Evolutionary conservation across 257 asterid genomes (phyloP).

Genomic region (Lantana camara): DNA sequence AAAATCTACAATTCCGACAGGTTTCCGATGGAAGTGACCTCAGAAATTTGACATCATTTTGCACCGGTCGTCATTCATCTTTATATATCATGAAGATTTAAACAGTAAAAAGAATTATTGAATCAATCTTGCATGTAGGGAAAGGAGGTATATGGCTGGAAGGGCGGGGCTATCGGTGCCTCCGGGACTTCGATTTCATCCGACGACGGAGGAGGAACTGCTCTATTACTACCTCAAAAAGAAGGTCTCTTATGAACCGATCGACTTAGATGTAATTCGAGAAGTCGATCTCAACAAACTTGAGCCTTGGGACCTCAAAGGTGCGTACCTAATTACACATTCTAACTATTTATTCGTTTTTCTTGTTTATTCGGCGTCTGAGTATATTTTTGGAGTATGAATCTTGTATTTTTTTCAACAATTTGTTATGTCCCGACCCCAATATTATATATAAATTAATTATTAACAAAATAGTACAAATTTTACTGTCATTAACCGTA

Average conservation of each 20-base stretch:
- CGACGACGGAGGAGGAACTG: slow-evolving; percentile 84
- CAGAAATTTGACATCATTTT: too few species aligned
- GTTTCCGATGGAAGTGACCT: too few species aligned
- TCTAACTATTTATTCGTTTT: too few species aligned
- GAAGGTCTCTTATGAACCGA: slow-evolving; percentile 80
- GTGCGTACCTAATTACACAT: slow-evolving; percentile 25
- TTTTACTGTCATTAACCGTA: too few species aligned
- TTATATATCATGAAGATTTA: not conserved
- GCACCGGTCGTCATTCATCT: slow-evolving; percentile 9
- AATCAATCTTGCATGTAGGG: not conserved
- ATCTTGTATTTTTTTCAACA: too few species aligned
- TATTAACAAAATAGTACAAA: too few species aligned
- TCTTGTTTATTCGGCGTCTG: too few species aligned
- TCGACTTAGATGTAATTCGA: slow-evolving; percentile 72
- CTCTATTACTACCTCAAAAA: slow-evolving; percentile 74
- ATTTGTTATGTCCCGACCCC: too few species aligned
- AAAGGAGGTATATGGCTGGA: slow-evolving; percentile 35
- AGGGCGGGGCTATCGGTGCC: slow-evolving; percentile 60
- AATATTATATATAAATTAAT: too few species aligned
- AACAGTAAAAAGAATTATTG: too few species aligned
- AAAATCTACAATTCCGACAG: too few species aligned
- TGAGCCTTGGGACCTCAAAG: slow-evolving; percentile 96
- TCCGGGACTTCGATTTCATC: slow-evolving; percentile 88
- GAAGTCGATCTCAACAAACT: slow-evolving; percentile 92
- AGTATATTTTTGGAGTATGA: too few species aligned